Conservation (phyloP, 148 eudicot genomes). For the Persicaria tinctoria region DNA sequence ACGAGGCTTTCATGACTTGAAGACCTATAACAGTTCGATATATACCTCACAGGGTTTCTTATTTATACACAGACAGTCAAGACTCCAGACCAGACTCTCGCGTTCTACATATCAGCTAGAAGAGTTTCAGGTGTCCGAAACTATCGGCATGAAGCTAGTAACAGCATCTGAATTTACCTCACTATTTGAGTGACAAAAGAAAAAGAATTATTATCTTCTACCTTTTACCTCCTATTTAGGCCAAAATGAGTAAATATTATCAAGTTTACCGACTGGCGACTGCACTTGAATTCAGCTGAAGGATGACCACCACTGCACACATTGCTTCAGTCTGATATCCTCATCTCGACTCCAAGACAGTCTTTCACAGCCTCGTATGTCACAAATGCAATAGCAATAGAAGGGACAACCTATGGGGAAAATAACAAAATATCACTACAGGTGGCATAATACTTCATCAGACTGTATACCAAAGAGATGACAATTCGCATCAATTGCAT, state of each 20-base stretch:
- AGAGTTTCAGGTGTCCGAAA: neutral
- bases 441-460: neutral
- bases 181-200: neutral
- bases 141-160: neutral
- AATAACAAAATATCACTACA: neutral
- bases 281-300: neutral
- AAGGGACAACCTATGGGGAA: conserved; percentile 65
- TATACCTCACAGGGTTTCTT: neutral
- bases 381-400: conserved; percentile 84
- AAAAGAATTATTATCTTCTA: conserved; percentile 5
- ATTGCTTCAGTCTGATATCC: conserved; percentile 62
- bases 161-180: neutral
- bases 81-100: neutral
- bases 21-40: neutral
- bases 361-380: conserved; percentile 78
- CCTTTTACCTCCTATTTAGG: conserved; percentile 3
- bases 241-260: neutral
- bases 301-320: neutral
- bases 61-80: neutral
- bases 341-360: conserved; percentile 80
- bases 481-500: neutral
- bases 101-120: neutral
- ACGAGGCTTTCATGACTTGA: neutral
- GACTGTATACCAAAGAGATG: neutral
- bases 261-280: neutral